Conservation (phyloP, 441 rosid species). For the Daphne laureola region DNA sequence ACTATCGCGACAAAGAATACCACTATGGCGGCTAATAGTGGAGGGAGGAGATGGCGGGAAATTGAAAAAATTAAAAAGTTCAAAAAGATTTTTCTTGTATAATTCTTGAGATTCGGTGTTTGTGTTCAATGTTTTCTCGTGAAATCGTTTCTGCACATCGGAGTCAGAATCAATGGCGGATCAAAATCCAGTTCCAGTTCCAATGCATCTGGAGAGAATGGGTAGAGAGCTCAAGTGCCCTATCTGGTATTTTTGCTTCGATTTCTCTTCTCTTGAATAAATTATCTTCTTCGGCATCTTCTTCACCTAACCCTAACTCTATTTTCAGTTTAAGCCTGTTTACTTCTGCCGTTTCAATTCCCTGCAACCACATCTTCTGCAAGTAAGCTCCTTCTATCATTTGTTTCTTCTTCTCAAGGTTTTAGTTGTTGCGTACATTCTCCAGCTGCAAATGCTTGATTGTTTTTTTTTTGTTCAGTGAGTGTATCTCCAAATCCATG, state of each 20-base stretch:
- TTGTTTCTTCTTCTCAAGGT: not conserved
- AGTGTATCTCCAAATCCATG: conserved; percentile 73
- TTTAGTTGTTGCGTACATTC: not conserved
- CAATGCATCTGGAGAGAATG: conserved; percentile 65
- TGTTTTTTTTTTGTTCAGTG: conserved; percentile 29
- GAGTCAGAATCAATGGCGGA: conserved; percentile 40
- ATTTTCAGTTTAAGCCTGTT: conserved; percentile 70
- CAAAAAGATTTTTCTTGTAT: no score
- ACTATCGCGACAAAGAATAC: no score
- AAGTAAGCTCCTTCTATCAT: conserved; percentile 35
- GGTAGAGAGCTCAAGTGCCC: conserved; percentile 94
- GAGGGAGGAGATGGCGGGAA: no score
- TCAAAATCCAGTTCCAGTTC: conserved; percentile 10
- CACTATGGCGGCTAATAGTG: no score
- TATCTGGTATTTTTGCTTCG: conserved; percentile 49
- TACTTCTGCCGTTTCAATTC: conserved; percentile 54
- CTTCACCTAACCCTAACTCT: not conserved
- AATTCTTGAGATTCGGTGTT: no score
- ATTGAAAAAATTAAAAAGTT: no score
- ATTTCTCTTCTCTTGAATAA: not conserved
- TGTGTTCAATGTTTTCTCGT: no score
- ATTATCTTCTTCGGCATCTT: not conserved
- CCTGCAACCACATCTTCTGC: conserved; percentile 92
- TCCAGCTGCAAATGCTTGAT: not conserved
- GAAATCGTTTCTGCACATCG: no score